Evolutionary conservation across 306 rosid species (phyloP).

Genomic region (Rosa chinensis): DNA sequence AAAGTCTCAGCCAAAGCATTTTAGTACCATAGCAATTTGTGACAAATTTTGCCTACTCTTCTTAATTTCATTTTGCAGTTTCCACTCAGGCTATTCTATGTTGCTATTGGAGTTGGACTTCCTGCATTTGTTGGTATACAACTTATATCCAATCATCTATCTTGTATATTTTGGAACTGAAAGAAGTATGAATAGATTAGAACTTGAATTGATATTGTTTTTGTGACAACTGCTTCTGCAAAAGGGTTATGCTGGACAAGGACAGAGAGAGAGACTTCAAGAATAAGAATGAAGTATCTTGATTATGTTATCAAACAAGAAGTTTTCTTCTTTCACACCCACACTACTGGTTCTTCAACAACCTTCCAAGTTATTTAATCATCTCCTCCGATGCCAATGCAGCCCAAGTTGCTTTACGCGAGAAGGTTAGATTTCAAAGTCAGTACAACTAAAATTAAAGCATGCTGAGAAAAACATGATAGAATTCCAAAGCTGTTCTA

Average conservation of each 20-base stretch:
- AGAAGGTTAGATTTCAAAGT: constrained; percentile 57
- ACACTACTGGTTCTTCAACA: constrained; percentile 65
- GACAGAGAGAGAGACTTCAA: constrained; percentile 83
- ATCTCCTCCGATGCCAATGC: constrained; percentile 73
- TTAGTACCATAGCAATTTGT: constrained; percentile 9
- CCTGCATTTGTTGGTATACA: constrained; percentile 73
- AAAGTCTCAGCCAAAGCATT: neutral
- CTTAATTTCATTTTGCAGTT: constrained; percentile 46
- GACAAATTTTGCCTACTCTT: constrained; percentile 11
- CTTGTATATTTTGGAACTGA: neutral
- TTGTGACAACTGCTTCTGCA: constrained; percentile 39
- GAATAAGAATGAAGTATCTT: constrained; percentile 74
- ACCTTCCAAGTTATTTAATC: constrained; percentile 72
- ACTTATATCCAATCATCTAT: neutral
- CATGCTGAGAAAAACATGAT: neutral
- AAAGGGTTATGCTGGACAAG: constrained; percentile 88
- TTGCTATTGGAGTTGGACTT: constrained; percentile 78
- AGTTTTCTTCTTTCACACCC: constrained; percentile 79
- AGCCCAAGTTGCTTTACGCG: constrained; percentile 76
- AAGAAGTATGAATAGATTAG: neutral
- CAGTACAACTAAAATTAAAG: neutral
- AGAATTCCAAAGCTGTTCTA: neutral
- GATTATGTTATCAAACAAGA: constrained; percentile 89
- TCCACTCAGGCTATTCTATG: constrained; percentile 59
- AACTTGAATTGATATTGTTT: constrained; percentile 15